phyloP scores from a whole-genome alignment of 2,329 filamentous ascomycete species.

The Acephala macrosclerotiorum region DNA sequence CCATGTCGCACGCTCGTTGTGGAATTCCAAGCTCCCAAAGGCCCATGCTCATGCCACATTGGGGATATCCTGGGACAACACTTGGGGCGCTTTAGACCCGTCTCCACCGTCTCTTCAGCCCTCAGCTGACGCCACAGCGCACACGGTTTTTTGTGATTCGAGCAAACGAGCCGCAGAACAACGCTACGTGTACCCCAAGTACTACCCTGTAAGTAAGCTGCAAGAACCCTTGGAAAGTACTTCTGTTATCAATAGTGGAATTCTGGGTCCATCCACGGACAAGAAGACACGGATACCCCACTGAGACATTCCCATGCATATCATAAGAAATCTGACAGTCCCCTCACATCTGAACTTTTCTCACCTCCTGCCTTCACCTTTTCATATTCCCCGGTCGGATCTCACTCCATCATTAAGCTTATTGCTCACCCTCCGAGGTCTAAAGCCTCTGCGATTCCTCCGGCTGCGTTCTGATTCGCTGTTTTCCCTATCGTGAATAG shows the following conservation, averaged over 20 bases:
- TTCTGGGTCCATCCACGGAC: conserved; percentile 8
- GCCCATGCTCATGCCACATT: conserved; percentile 1
- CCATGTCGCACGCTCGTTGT: neutral
- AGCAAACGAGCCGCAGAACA: neutral
- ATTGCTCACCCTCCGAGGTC: neutral
- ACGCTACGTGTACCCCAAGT: neutral
- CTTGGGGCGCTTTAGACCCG: conserved; percentile 12
- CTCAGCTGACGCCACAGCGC: conserved; percentile 22
- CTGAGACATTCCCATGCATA: conserved; percentile 23
- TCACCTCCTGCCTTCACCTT: neutral
- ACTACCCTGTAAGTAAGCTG: conserved; percentile 9
- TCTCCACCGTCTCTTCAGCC: conserved; percentile 5
- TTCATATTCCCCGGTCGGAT: neutral
- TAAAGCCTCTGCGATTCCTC: neutral
- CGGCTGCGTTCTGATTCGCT: conserved; percentile 9
- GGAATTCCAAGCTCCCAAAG: neutral
- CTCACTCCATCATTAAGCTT: conserved; percentile 7
- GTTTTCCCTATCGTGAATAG: neutral
- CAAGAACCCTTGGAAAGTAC: conserved; percentile 13
- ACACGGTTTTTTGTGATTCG: conserved; percentile 2
- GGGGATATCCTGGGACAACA: conserved; percentile 10
- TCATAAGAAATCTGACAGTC: conserved; percentile 22
- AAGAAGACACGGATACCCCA: conserved; percentile 8
- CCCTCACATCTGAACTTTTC: neutral
- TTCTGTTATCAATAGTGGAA: conserved; percentile 21